Evolutionary conservation across 1,139 yeast species (phyloP).

Genomic region (Yarrowia galli): DNA sequence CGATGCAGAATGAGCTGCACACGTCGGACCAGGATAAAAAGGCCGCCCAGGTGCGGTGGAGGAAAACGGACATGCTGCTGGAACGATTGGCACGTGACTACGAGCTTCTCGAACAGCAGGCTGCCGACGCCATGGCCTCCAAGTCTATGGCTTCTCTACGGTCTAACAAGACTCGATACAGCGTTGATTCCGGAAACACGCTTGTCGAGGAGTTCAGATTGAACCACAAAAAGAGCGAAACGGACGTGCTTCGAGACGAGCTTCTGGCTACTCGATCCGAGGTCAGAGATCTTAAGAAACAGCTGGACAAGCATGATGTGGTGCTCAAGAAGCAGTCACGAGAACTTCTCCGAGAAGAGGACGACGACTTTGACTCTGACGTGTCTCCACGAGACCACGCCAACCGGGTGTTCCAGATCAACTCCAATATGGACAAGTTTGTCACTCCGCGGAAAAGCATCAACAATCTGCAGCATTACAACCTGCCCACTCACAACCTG

Average conservation of each 20-base stretch:
- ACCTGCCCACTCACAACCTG: conserved; percentile 1
- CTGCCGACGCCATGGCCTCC: conserved; percentile 22
- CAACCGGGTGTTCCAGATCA: conserved; percentile 10
- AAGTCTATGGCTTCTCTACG: conserved; percentile 11
- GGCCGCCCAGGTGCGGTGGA: conserved; percentile 30
- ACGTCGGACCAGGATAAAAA: conserved; percentile 6
- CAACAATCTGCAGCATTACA: conserved; percentile 4
- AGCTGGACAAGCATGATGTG: conserved; percentile 32
- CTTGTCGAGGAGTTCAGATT: conserved; percentile 5
- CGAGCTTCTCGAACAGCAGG: conserved; percentile 27
- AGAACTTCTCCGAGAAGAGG: conserved; percentile 14
- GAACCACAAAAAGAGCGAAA: conserved; percentile 23
- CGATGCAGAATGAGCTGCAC: conserved; percentile 19
- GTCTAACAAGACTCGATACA: conserved; percentile 2
- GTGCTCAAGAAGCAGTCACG: conserved; percentile 16
- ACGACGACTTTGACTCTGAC: background rate
- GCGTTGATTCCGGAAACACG: conserved; percentile 29
- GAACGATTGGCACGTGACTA: conserved; percentile 28
- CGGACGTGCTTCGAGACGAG: conserved; percentile 8
- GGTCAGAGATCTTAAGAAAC: conserved; percentile 16
- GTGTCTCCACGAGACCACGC: conserved; percentile 16
- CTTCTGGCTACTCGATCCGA: conserved; percentile 17
- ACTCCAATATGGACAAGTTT: conserved; percentile 1
- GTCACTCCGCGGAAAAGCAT: conserved; percentile 15
- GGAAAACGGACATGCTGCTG: conserved; percentile 26